Evolutionary conservation across 1,284 basidiomycete genomes (phyloP), one percentile per base, ranked within the genome.

Genomic region (Tylopilus sp.): DNA sequence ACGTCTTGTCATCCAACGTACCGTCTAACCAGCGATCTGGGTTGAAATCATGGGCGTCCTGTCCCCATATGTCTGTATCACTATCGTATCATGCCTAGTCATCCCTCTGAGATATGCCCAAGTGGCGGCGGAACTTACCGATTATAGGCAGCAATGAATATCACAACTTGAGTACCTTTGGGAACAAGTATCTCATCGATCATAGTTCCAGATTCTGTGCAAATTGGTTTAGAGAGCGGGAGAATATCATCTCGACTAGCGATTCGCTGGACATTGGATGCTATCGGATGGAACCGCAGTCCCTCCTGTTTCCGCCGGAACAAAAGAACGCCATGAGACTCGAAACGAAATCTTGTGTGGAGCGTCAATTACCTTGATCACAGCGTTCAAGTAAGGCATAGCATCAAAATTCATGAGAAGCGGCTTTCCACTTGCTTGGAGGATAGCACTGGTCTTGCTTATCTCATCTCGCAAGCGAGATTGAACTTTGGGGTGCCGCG

Each of bases 381-480:
- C 79, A 4, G 88, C 88, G 24, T 78, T 79, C 36, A 85, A 70
- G 59, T 84, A 87, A 10, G 83, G 81, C 84, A 90, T 89, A 6
- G 38, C 62, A 47, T 89, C 87, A 54, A 87, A 79, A 69, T 89
- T 86, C 22, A 80, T 81, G 69, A 86, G 83, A 49, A 83, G 77
- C 18, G 77, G 67, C 49, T 80, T 78, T 4, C 82, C 84, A 24
- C 83, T 80, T 53, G 74, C 76, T 59, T 74, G 75, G 9, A 86
- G 70, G n/a, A 69, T 74, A 6, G 72, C 72, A 65, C 84, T 79
- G 63, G 74, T 73, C 19, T 65, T 65, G 56, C 52, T 57, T 53
- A 87, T 81, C 69, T 88, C 86, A 3, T 70, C 64, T 49, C 83
- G 80, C 32, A 87, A 79, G 33, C 74, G 74, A 13, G 64, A 68